phyloP scores from a whole-genome alignment of 2,329 filamentous ascomycete genomes.

The Aquanectria penicillioides region DNA sequence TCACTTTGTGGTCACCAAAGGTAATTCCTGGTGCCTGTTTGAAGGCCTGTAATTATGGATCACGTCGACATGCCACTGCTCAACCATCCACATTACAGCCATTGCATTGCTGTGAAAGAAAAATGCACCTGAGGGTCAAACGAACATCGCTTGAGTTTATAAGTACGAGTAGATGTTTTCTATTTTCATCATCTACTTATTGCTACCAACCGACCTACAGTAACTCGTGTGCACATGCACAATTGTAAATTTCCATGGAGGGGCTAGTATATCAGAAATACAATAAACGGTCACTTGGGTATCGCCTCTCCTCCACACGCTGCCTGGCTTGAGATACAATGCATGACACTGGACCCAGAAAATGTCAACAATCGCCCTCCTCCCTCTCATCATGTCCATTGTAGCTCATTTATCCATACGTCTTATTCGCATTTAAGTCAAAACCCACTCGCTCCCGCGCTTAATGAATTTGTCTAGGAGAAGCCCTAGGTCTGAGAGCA shows the following conservation, averaged over 20 bases:
- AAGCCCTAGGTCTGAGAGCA: constrained; percentile 83
- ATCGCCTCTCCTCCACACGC: constrained; percentile 36
- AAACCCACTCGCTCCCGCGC: constrained; percentile 93
- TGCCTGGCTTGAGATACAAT: constrained; percentile 28
- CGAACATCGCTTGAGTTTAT: too few relatives aligned
- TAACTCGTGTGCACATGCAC: constrained; percentile 1
- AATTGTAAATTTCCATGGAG: background rate
- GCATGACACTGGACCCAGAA: constrained; percentile 28
- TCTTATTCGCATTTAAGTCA: constrained; percentile 44
- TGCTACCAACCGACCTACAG: too few relatives aligned
- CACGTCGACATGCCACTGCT: too few relatives aligned
- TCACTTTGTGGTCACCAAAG: background rate
- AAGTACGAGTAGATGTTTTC: too few relatives aligned
- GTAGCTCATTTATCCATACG: constrained; percentile 9
- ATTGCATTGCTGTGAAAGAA: too few relatives aligned
- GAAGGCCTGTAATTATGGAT: too few relatives aligned
- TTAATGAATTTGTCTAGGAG: constrained; percentile 98
- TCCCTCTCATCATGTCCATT: constrained; percentile 15
- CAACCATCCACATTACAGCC: too few relatives aligned
- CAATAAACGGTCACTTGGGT: constrained; percentile 41
- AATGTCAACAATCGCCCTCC: constrained; percentile 33
- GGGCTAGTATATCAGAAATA: constrained; percentile 27
- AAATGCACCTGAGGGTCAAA: too few relatives aligned
- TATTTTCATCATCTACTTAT: background rate
- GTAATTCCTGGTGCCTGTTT: too few relatives aligned